These are phyloP conservation scores for Verticillium klebahnii DNA, from an alignment of 2,329 filamentous ascomycete species.

Conservation along the genomic window DNA sequence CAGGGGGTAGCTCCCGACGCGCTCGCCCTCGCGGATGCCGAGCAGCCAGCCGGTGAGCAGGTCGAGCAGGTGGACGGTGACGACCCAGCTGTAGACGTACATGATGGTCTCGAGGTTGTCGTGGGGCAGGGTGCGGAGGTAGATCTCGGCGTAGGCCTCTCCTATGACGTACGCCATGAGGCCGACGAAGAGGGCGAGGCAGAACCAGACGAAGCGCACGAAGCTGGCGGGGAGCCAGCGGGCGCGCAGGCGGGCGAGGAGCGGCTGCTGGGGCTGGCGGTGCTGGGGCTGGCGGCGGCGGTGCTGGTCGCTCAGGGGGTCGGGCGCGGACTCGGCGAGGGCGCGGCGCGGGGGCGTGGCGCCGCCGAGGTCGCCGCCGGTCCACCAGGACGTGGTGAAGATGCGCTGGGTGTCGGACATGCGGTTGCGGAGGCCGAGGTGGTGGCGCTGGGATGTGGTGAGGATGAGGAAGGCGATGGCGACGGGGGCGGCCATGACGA, in stretches of 20 bases:
- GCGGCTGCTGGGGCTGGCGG: constrained; percentile 10
- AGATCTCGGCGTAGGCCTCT: constrained; percentile 66
- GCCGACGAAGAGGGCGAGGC: constrained; percentile 56
- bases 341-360: constrained; percentile 23
- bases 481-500: constrained; percentile 67
- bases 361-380: constrained; percentile 48
- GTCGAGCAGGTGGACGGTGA: constrained; percentile 61
- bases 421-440: constrained; percentile 55
- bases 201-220: constrained; percentile 67
- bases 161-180: constrained; percentile 63
- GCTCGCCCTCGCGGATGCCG: constrained; percentile 59
- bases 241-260: constrained; percentile 32
- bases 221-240: constrained; percentile 63
- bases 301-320: constrained; percentile 26
- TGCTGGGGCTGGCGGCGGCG: constrained; percentile 11
- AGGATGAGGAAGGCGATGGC: constrained; percentile 60
- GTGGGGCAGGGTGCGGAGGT: constrained; percentile 62
- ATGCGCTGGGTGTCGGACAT: constrained; percentile 64
- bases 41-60: constrained; percentile 63
- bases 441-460: constrained; percentile 59
- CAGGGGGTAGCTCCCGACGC: constrained; percentile 65
- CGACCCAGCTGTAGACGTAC: constrained; percentile 67
- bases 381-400: constrained; percentile 64
- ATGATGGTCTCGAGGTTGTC: constrained; percentile 62
- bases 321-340: constrained; percentile 26